These are phyloP conservation scores for Santalum album DNA, from an alignment of 164 flowering plant species.

Conservation along the genomic window DNA sequence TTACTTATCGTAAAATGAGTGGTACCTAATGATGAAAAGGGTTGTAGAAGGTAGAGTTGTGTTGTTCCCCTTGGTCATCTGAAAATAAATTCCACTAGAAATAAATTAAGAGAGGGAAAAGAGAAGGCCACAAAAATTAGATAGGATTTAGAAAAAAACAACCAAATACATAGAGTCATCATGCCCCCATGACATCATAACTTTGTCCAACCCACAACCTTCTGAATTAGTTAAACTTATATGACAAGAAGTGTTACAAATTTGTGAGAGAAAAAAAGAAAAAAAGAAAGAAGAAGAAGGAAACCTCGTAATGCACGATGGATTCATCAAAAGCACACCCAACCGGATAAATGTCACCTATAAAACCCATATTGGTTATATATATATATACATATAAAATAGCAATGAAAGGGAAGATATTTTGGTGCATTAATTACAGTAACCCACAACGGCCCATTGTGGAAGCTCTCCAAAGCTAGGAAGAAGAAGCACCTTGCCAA, in stretches of 20 bases:
- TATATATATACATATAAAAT: too few species aligned
- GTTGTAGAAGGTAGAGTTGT: constrained; percentile 56
- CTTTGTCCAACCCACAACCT: constrained; percentile 57
- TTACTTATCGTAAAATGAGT: constrained; percentile 54
- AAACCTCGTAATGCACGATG: constrained; percentile 57
- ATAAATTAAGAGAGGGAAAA: background rate
- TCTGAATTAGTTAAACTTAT: constrained; percentile 37
- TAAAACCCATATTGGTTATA: background rate
- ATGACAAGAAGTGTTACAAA: constrained; percentile 32
- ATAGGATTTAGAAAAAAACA: background rate
- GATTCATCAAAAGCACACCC: constrained; percentile 72
- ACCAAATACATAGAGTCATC: constrained; percentile 77
- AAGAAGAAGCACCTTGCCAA: constrained; percentile 59
- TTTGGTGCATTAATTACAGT: background rate
- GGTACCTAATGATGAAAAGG: constrained; percentile 51
- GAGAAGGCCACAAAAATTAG: background rate
- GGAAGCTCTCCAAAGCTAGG: constrained; percentile 45
- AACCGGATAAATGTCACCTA: constrained; percentile 78
- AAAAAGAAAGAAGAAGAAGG: background rate
- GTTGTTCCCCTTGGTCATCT: constrained; percentile 60
- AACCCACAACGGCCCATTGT: constrained; percentile 63
- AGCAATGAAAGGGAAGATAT: too few species aligned
- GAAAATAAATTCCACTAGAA: background rate
- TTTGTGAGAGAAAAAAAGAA: background rate
- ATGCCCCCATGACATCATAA: constrained; percentile 61